Evolutionary conservation across 2,329 filamentous ascomycete species (phyloP).

Genomic region (Neopestalotiopsis rosae): DNA sequence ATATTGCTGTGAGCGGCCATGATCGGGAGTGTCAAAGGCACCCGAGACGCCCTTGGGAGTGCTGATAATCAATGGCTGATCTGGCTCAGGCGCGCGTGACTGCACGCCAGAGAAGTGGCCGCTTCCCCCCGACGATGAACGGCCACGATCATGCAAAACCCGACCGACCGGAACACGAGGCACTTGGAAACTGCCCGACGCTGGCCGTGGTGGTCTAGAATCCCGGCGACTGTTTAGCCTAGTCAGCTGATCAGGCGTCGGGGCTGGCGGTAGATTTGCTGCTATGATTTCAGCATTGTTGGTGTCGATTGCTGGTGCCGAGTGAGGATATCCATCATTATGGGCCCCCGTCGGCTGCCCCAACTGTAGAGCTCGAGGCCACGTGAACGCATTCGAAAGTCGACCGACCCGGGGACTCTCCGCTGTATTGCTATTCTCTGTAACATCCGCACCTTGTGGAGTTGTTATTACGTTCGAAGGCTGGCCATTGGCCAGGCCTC

Average conservation of each 20-base stretch:
- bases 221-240: conserved; percentile 44
- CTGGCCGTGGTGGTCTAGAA: conserved; percentile 44
- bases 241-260: conserved; percentile 45
- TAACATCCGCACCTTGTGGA: conserved; percentile 19
- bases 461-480: conserved; percentile 25
- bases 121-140: conserved; percentile 28
- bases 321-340: conserved; percentile 44
- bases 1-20: conserved; percentile 34
- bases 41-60: conserved; percentile 61
- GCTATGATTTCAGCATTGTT: conserved; percentile 39
- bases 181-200: conserved; percentile 50
- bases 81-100: conserved; percentile 39
- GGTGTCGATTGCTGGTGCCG: conserved; percentile 42
- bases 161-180: conserved; percentile 47
- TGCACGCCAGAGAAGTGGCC: conserved; percentile 29
- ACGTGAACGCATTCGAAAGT: conserved; percentile 48
- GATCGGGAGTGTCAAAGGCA: conserved; percentile 53
- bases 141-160: conserved; percentile 28
- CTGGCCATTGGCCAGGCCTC: conserved; percentile 22
- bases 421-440: conserved; percentile 18
- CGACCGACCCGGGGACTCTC: conserved; percentile 27
- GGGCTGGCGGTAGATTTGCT: conserved; percentile 43
- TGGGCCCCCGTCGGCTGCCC: conserved; percentile 29
- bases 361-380: conserved; percentile 45
- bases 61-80: conserved; percentile 65